Percentiles rank a stretch among this genome's conserved stretches.
phyloP scores from a whole-genome alignment of 495 filamentous ascomycete genomes.

The Aspergillus panamensis region DNA sequence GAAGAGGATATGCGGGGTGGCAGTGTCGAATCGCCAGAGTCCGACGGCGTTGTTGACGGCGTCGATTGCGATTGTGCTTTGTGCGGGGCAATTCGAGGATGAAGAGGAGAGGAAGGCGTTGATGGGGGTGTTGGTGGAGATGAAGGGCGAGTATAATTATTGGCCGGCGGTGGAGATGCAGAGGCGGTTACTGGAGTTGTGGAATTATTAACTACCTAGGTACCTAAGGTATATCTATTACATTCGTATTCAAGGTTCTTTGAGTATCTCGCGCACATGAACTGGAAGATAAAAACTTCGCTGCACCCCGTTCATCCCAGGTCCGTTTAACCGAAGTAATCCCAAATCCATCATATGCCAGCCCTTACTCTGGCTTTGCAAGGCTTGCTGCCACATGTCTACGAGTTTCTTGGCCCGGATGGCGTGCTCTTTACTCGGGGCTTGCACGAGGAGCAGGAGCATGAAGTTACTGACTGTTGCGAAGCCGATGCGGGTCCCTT shows the following conservation, averaged over 20 bases:
- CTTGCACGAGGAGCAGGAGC: constrained; percentile 35
- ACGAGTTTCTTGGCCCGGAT: constrained; percentile 29
- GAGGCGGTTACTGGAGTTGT: no score
- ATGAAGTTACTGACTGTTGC: constrained; percentile 38
- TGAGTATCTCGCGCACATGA: constrained; percentile 26
- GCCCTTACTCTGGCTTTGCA: constrained; percentile 31
- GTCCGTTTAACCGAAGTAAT: constrained; percentile 30
- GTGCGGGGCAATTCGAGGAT: no score
- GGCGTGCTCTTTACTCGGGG: constrained; percentile 32
- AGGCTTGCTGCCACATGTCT: constrained; percentile 33
- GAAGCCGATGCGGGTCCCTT: constrained; percentile 39
- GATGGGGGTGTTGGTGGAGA: no score
- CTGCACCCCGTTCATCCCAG: constrained; percentile 24
- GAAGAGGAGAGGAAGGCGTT: no score
- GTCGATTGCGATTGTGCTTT: no score
- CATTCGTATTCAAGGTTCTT: neutral
- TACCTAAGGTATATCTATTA: no score
- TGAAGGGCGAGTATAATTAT: no score
- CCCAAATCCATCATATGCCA: constrained; percentile 34
- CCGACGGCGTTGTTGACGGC: no score
- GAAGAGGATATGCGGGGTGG: no score
- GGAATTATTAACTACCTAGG: no score
- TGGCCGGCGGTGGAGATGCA: no score
- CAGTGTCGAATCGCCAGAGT: no score
- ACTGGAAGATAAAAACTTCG: constrained; percentile 28